Percentiles rank a stretch among this genome's conserved stretches.
phyloP scores from a whole-genome alignment of 495 filamentous ascomycete species.

The Clavariopsis aquatica region DNA sequence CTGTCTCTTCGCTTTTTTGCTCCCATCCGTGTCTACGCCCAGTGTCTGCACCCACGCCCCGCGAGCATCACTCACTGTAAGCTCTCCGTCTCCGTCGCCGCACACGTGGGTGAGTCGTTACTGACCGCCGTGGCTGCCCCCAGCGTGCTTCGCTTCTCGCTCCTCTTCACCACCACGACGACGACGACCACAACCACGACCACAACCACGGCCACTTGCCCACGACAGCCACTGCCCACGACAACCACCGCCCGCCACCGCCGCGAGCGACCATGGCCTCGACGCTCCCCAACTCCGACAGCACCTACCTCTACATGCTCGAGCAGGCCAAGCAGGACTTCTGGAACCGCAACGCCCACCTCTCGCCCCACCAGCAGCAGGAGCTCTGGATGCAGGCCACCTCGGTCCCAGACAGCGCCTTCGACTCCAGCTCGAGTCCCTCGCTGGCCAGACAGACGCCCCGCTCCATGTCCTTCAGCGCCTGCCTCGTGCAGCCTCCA shows the following conservation, averaged over 20 bases:
- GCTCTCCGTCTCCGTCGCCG: constrained; percentile 1
- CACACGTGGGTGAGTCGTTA: not conserved
- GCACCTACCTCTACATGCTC: constrained; percentile 11
- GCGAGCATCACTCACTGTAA: constrained; percentile 12
- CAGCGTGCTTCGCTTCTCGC: constrained; percentile 13
- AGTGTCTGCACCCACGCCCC: constrained; percentile 2
- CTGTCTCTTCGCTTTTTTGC: constrained; percentile 24
- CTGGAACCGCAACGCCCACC: constrained; percentile 16
- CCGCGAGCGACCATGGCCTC: constrained; percentile 13
- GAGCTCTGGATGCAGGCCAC: constrained; percentile 13
- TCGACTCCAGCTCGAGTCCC: not conserved
- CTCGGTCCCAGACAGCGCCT: constrained; percentile 5
- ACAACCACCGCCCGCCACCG: too few relatives aligned
- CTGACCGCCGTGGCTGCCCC: constrained; percentile 18
- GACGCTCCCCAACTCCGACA: constrained; percentile 14
- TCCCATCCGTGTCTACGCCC: constrained; percentile 36
- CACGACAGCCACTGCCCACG: too few relatives aligned
- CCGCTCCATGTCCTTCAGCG: constrained; percentile 31
- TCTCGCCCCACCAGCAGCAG: constrained; percentile 22
- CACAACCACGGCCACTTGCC: too few relatives aligned
- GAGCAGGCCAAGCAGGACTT: constrained; percentile 22
- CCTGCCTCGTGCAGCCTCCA: constrained; percentile 3
- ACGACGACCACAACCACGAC: not conserved
- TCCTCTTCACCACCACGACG: not conserved
- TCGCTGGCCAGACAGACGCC: constrained; percentile 19